Evolutionary conservation across 768 basidiomycete species (phyloP), one percentile per base, ranked within the genome.

Genomic region (Mycena chlorophos): DNA sequence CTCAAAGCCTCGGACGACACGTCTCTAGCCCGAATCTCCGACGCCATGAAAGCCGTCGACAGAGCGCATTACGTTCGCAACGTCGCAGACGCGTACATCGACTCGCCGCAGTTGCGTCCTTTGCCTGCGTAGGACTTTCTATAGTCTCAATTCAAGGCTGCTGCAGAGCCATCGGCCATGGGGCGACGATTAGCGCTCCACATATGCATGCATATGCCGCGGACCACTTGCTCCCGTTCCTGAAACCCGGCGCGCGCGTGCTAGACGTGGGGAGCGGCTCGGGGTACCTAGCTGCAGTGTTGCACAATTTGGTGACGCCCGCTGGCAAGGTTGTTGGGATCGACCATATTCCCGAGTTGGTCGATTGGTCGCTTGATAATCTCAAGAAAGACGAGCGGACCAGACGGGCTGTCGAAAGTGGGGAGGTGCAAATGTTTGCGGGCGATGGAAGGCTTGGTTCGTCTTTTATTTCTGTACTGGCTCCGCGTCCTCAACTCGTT

Each of bases 201-300:
- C 96, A 99, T 68, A 98, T 98, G 95, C 94, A 97, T 58, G 94
- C 93, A 0, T 85, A 94, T 57, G 94, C 96, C 0, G 68, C 81
- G 3, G 88, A 95, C 65, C 81, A 89, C 55, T 81, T 97, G 12
- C 76, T 91, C 2, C 81, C 87, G 0, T 86, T 83, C 65, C 78
- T 98, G 19, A 73, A 75, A 19, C 85, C 85, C 0, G 89, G 89
- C 0, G 76, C 85, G 1, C 82, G 79, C 30, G 88, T 95, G 1
- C 86, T 99, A 27, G 96, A 98, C 65, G 85, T 98, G 3, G 94
- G 94, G 13, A 87, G 86, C 34, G 94, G 94, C 20, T 91, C 89
- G 0, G 94, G 92, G 0, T 97, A 96, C 68, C 83, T 92, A 26
- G 73, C 74, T n/a, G 92, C 89, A 0, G 88, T 96, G 1, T 73